Conservation (phyloP, 106 monocot genomes). For the Platanthera guangdongensis region DNA sequence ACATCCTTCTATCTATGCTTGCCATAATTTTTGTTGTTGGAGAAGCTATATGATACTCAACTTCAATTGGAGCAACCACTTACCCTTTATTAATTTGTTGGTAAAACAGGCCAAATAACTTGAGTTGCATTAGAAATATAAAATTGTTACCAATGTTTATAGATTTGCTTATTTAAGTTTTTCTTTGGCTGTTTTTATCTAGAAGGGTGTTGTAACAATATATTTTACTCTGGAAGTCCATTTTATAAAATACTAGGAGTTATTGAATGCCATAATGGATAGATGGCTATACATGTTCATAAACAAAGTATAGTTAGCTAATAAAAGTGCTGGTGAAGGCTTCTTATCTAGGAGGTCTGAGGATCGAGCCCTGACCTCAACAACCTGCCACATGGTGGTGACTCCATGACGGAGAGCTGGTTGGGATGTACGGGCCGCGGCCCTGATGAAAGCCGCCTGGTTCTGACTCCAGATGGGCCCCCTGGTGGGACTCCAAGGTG, state of each 20-base stretch:
- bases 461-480: no score
- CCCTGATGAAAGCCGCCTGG: no score
- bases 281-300: neutral
- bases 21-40: neutral
- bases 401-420: no score
- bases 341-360: no score
- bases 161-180: neutral
- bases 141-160: no score
- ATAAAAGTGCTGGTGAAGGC: neutral
- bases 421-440: no score
- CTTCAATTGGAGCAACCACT: neutral
- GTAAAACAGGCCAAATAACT: no score
- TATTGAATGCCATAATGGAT: neutral
- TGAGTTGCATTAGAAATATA: no score
- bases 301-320: neutral
- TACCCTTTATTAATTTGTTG: no score
- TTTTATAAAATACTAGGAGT: neutral
- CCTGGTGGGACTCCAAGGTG: no score
- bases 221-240: neutral
- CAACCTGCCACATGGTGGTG: no score
- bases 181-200: neutral
- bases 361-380: no score
- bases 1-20: neutral
- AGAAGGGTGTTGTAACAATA: neutral
- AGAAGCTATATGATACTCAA: neutral